Evolutionary conservation across 352 stramenopile species (phyloP).

Genomic region (Aphanomyces stellatus): DNA sequence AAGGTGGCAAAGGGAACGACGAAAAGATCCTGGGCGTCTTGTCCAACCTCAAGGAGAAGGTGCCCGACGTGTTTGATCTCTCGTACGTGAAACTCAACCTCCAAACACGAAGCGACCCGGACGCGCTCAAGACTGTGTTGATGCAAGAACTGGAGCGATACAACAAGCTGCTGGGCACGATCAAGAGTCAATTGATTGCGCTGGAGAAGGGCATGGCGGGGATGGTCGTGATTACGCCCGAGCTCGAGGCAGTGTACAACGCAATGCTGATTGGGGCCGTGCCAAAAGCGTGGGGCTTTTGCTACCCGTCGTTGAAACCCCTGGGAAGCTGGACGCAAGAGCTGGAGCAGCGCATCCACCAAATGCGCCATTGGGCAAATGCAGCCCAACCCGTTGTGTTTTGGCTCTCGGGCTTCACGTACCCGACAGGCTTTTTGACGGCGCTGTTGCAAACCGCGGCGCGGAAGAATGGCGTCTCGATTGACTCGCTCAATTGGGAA

Average conservation of each 20-base stretch:
- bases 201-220: constrained; percentile 90
- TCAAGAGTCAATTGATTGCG: constrained; percentile 70
- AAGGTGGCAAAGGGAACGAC: constrained; percentile 79
- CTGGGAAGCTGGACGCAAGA: constrained; percentile 90
- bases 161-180: constrained; percentile 80
- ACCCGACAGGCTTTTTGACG: constrained; percentile 94
- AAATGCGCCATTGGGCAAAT: constrained; percentile 88
- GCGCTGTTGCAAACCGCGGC: constrained; percentile 92
- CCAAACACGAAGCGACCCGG: constrained; percentile 64
- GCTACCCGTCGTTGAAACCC: constrained; percentile 92
- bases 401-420: constrained; percentile 95
- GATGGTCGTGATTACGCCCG: constrained; percentile 91
- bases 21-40: constrained; percentile 83
- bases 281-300: constrained; percentile 87
- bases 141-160: constrained; percentile 93
- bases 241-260: constrained; percentile 91
- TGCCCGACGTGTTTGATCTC: constrained; percentile 88
- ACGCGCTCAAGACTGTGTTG: constrained; percentile 91
- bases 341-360: constrained; percentile 80
- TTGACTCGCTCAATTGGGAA: constrained; percentile 93
- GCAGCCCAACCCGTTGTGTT: constrained; percentile 81
- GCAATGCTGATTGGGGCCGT: constrained; percentile 83
- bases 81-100: constrained; percentile 64
- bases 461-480: constrained; percentile 91
- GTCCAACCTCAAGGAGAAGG: constrained; percentile 73